Percentiles rank a stretch among this genome's conserved stretches.
Evolutionary conservation across 345 rosid species (phyloP).

Genomic region (Physaria fendleri): DNA sequence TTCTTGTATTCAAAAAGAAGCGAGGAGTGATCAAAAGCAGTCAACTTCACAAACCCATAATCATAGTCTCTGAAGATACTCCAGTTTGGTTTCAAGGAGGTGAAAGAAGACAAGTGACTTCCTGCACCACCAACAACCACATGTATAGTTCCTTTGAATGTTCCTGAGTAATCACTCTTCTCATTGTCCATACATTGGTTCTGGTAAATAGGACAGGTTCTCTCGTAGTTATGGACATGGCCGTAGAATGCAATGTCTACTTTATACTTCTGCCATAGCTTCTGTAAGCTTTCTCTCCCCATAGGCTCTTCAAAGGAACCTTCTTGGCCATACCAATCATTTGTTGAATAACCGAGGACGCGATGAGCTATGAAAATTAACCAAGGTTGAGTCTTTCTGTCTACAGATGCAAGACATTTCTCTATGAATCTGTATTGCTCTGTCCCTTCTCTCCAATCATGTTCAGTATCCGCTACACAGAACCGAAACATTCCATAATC

Average conservation of each 20-base stretch:
- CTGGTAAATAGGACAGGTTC: slow-evolving; percentile 71
- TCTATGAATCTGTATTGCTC: slow-evolving; percentile 59
- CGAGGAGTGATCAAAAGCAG: slow-evolving; percentile 59
- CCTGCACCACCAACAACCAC: slow-evolving; percentile 83
- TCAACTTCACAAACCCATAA: slow-evolving; percentile 69
- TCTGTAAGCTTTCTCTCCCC: slow-evolving; percentile 66
- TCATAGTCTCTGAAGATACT: slow-evolving; percentile 68
- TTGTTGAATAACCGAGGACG: slow-evolving; percentile 65
- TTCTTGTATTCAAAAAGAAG: slow-evolving; percentile 77
- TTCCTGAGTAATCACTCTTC: slow-evolving; percentile 48
- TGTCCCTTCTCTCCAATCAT: slow-evolving; percentile 71
- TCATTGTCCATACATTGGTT: slow-evolving; percentile 47
- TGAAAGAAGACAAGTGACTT: slow-evolving; percentile 51
- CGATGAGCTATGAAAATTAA: slow-evolving; percentile 63
- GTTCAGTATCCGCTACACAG: slow-evolving; percentile 68
- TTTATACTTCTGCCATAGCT: slow-evolving; percentile 71
- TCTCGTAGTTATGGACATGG: slow-evolving; percentile 69
- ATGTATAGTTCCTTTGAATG: slow-evolving; percentile 60
- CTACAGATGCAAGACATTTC: slow-evolving; percentile 54
- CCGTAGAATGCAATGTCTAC: slow-evolving; percentile 74
- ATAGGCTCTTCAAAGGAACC: slow-evolving; percentile 61
- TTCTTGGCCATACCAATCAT: slow-evolving; percentile 38
- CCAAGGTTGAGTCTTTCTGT: slow-evolving; percentile 73
- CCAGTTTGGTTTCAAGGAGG: slow-evolving; percentile 43
- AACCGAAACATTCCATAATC: slow-evolving; percentile 75